Evolutionary conservation across 495 filamentous ascomycete genomes (phyloP).

Genomic region (Aspergillus carlsbadensis): DNA sequence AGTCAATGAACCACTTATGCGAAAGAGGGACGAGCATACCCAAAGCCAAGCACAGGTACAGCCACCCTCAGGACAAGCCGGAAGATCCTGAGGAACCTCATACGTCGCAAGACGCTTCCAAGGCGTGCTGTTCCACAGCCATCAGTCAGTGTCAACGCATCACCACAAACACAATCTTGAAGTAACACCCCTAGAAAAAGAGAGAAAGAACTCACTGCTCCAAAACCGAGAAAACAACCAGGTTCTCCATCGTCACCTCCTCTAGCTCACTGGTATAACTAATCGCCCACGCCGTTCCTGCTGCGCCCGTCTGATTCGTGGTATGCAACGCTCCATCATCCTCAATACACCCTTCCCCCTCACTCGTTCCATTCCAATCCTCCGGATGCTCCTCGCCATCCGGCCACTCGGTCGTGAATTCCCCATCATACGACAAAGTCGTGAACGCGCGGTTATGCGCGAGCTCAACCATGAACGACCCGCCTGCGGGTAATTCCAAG

Average conservation of each 20-base stretch:
- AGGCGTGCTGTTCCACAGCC: slow-evolving; percentile 41
- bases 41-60: slow-evolving; percentile 59
- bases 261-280: slow-evolving; percentile 47
- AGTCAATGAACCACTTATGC: neutral
- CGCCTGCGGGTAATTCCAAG: slow-evolving; percentile 52
- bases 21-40: slow-evolving; percentile 20
- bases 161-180: too few relatives aligned
- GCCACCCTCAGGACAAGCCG: slow-evolving; percentile 47
- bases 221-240: slow-evolving; percentile 50
- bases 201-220: slow-evolving; percentile 29
- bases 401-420: slow-evolving; percentile 40
- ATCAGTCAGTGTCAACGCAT: neutral
- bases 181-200: neutral
- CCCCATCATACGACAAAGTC: slow-evolving; percentile 46
- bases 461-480: slow-evolving; percentile 51
- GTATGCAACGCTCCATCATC: slow-evolving; percentile 47
- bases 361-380: slow-evolving; percentile 41
- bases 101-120: slow-evolving; percentile 52
- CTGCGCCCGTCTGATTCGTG: slow-evolving; percentile 40
- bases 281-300: slow-evolving; percentile 55
- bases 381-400: slow-evolving; percentile 48
- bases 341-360: slow-evolving; percentile 28
- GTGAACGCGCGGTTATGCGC: slow-evolving; percentile 52
- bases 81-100: slow-evolving; percentile 43
- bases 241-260: slow-evolving; percentile 50